Evolutionary conservation across 2,329 filamentous ascomycete species (phyloP), one percentile per base, ranked within the genome.

Genomic region (Fusarium mangiferae): DNA sequence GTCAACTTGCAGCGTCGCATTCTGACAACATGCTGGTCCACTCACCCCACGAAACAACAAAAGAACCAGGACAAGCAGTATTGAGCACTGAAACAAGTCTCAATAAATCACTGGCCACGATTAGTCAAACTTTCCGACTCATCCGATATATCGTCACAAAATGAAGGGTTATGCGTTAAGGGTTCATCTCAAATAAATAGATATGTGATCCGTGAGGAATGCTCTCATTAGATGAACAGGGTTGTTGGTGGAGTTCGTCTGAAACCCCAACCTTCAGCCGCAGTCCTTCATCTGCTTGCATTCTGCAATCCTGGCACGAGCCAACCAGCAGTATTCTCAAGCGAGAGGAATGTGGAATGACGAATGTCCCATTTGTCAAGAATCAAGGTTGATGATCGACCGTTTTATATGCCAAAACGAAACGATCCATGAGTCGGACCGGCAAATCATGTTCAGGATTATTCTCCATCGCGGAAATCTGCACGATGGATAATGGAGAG

Each of bases 371-470:
- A 36, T 58, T 58, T 36, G 30, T 49, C 20, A 26, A 18, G 4
- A 8, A 20, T n/a, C n/a, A 49, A 49, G 30, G 24, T 58, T n/a
- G 33, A 48, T 3, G 41, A 58, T 58, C 30, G 41, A 5, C 30
- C 30, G 41, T 58, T 58, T 58, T 41, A 36, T 39, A 42, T 55
- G 51, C 51, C 51, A 55, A 55, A 55, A 55, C 51, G 36, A 55
- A 55, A 55, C 15, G 36, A 30, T 8, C 35, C 36, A 41, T 42
- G 11, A 55, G 11, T n/a, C 36, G 51, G 15, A 17, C 26, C 20
- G 20, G 15, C 36, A 60, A 60, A 52, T 60, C 45, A 39, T 17
- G 17, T 12, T 33, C 24, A 3, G 11, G 24, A 3, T 24, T 14
- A 4, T 33, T 60, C 57, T 30, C 44, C 57, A 60, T 60, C 3